Conservation (phyloP, 2,329 filamentous ascomycete species). For the Neopestalotiopsis sp. region DNA sequence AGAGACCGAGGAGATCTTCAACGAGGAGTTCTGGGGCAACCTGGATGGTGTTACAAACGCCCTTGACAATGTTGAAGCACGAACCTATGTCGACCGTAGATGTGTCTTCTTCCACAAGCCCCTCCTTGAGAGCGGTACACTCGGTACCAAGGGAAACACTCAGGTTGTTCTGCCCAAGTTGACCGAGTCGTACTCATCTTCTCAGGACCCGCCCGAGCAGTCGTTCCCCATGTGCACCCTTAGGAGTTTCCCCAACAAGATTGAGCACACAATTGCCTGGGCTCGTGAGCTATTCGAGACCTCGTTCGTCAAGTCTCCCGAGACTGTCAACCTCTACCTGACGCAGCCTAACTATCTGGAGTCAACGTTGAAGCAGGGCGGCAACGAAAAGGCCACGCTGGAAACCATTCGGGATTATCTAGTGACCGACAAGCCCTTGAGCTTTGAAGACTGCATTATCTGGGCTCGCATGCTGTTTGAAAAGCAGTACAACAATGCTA, state of each 20-base stretch:
- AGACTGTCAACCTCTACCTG: conserved; percentile 93
- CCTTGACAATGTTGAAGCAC: conserved; percentile 94
- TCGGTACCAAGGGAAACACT: conserved; percentile 99
- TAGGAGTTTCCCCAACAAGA: conserved; percentile 95
- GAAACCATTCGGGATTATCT: conserved; percentile 90
- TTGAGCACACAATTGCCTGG: conserved; percentile 99
- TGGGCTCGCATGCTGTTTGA: conserved; percentile 96
- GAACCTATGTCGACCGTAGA: conserved; percentile 93
- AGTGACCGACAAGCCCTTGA: conserved; percentile 88
- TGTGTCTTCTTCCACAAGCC: conserved; percentile 99
- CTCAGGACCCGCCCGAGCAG: conserved; percentile 96
- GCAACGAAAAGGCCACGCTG: conserved; percentile 91
- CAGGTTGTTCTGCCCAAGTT: conserved; percentile 91
- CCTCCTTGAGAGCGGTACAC: conserved; percentile 91
- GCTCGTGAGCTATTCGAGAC: conserved; percentile 94
- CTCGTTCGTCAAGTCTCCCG: conserved; percentile 90
- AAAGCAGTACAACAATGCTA: conserved; percentile 95
- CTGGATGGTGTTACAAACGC: conserved; percentile 96
- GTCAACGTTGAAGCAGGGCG: conserved; percentile 86
- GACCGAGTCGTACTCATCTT: conserved; percentile 96
- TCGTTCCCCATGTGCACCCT: conserved; percentile 99
- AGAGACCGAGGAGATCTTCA: conserved; percentile 93
- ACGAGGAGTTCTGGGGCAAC: conserved; percentile 87
- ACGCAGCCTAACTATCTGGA: conserved; percentile 91
- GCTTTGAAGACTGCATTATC: conserved; percentile 93